Conservation (phyloP, 2,329 filamentous ascomycete genomes). For the Talaromyces islandicus region DNA sequence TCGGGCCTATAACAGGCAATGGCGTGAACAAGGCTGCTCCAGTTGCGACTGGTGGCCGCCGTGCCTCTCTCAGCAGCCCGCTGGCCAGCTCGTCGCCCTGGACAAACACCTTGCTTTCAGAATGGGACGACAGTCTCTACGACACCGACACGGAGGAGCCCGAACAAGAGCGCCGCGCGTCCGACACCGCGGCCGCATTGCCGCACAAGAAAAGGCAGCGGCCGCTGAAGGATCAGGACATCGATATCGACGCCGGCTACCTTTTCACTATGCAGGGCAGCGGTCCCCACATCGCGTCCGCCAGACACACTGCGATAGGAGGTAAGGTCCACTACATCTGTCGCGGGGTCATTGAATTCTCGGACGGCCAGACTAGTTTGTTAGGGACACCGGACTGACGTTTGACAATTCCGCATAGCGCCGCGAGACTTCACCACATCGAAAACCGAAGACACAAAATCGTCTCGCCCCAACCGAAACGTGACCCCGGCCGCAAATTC, state of each 20-base stretch:
- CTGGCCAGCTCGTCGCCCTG: conserved; percentile 16
- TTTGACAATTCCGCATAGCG: not conserved
- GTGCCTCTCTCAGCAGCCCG: conserved; percentile 11
- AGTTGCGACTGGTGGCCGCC: conserved; percentile 31
- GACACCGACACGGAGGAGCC: conserved; percentile 22
- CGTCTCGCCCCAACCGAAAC: conserved; percentile 36
- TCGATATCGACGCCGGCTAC: conserved; percentile 27
- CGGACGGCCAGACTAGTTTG: not conserved
- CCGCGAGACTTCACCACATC: not conserved
- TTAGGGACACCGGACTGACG: not conserved
- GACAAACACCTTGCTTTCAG: conserved; percentile 23
- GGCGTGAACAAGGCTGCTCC: not conserved
- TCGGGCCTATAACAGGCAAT: not conserved
- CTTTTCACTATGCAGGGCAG: conserved; percentile 43
- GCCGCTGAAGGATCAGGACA: conserved; percentile 17
- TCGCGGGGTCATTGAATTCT: not conserved
- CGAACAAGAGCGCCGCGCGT: conserved; percentile 28
- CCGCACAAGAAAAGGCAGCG: conserved; percentile 14
- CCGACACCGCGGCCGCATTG: conserved; percentile 21
- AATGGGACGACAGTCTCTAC: conserved; percentile 15
- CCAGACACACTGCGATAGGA: not conserved
- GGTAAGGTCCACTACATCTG: not conserved
- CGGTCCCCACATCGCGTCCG: conserved; percentile 28
- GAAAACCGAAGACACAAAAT: not conserved
- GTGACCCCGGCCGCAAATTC: conserved; percentile 56